Evolutionary conservation across 257 asterid species (phyloP).

Genomic region (Ligustrum vulgare): DNA sequence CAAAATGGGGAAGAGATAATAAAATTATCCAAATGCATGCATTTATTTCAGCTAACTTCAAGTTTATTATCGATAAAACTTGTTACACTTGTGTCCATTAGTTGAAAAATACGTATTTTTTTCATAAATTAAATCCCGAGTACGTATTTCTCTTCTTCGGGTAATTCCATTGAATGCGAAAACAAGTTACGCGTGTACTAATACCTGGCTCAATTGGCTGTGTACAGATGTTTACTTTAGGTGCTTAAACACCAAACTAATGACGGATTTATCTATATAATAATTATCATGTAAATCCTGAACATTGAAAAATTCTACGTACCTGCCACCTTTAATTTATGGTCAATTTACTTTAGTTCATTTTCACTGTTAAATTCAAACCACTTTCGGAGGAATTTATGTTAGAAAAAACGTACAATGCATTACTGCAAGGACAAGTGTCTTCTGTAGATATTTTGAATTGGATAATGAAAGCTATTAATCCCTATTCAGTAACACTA

Average conservation of each 20-base stretch:
- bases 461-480: not conserved
- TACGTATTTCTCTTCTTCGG: not conserved
- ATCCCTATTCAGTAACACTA: slow-evolving; percentile 6
- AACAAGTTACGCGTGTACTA: not conserved
- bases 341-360: not conserved
- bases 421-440: slow-evolving; percentile 23
- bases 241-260: not conserved
- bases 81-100: not conserved
- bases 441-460: not conserved
- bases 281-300: not conserved
- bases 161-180: not conserved
- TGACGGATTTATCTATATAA: not conserved
- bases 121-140: not conserved
- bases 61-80: not conserved
- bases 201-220: not conserved
- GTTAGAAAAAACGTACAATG: not conserved
- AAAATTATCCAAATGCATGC: not conserved
- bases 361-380: not conserved
- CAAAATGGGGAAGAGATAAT: not conserved
- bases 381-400: not conserved
- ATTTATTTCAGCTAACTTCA: not conserved
- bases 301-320: not conserved
- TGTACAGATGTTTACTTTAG: not conserved
- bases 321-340: not conserved
- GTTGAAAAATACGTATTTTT: not conserved